Evolutionary conservation across 2,329 filamentous ascomycete species (phyloP).

Genomic region (Botrytis medusae): DNA sequence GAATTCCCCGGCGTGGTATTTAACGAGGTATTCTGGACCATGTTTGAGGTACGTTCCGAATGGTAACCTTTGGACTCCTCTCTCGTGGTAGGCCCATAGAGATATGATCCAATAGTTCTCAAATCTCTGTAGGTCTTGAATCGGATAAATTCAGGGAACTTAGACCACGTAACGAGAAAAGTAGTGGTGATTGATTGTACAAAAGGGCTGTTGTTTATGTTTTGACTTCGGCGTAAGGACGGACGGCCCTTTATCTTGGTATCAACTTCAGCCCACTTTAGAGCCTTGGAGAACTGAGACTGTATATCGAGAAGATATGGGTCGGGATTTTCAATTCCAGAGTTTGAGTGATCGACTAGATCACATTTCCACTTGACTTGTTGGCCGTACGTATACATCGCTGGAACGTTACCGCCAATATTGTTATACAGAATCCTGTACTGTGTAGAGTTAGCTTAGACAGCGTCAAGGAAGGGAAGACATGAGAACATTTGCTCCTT

Average conservation of each 20-base stretch:
- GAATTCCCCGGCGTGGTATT: neutral
- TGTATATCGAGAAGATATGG: neutral
- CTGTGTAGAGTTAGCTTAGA: neutral
- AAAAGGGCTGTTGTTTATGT: neutral
- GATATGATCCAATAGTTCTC: neutral
- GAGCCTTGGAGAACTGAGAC: neutral
- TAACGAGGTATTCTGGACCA: neutral
- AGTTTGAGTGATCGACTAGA: neutral
- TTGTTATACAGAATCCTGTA: neutral
- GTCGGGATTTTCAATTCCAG: neutral
- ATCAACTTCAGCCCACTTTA: neutral
- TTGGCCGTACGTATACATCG: neutral
- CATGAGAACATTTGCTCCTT: neutral
- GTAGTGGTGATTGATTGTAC: neutral
- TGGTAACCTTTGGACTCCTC: neutral
- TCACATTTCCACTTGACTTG: neutral
- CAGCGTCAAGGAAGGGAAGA: neutral
- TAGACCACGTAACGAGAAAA: neutral
- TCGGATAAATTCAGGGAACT: neutral
- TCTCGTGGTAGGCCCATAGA: neutral
- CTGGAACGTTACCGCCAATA: neutral
- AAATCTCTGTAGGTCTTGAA: neutral
- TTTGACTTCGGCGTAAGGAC: neutral
- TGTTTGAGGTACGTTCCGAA: constrained; percentile 2
- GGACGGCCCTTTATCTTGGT: neutral